Conservation (phyloP, 495 filamentous ascomycete species). For the Aspergillus mulundensis region DNA sequence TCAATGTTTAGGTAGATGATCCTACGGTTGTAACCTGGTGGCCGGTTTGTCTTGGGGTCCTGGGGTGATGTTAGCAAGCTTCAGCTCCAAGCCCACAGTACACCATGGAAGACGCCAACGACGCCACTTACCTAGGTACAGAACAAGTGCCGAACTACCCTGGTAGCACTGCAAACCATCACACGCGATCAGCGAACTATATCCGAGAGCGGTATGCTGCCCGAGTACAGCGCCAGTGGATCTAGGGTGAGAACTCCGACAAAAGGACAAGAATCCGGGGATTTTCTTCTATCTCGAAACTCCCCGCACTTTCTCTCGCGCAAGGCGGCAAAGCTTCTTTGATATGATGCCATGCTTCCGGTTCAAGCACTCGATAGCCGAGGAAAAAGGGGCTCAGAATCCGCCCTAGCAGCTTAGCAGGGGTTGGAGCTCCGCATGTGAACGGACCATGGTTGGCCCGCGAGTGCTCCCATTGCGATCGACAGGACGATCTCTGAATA, state of each 20-base stretch:
- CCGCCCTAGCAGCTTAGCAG: neutral
- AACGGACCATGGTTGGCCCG: slow-evolving; percentile 1
- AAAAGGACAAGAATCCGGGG: neutral
- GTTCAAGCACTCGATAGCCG: neutral
- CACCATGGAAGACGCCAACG: too few relatives aligned
- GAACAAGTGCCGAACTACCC: neutral
- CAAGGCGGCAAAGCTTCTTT: neutral
- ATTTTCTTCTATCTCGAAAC: neutral
- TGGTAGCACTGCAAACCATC: neutral
- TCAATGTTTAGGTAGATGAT: too few relatives aligned
- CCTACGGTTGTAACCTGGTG: neutral
- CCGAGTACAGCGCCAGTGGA: neutral
- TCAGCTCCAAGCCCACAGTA: too few relatives aligned
- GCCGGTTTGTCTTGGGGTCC: too few relatives aligned
- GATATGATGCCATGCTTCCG: neutral
- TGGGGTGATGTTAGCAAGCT: too few relatives aligned
- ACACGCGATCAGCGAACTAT: neutral
- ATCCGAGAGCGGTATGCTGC: neutral
- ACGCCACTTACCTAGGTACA: neutral
- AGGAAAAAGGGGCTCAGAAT: neutral
- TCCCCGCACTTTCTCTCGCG: neutral
- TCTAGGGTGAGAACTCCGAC: neutral
- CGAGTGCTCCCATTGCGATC: neutral
- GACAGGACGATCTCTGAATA: slow-evolving; percentile 1
- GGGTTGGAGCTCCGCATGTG: slow-evolving; percentile 15